A percentile compares a stretch with the other conserved stretches of the same genome.
phyloP scores from a whole-genome alignment of 257 asterid species.

The Ligustrum vulgare region DNA sequence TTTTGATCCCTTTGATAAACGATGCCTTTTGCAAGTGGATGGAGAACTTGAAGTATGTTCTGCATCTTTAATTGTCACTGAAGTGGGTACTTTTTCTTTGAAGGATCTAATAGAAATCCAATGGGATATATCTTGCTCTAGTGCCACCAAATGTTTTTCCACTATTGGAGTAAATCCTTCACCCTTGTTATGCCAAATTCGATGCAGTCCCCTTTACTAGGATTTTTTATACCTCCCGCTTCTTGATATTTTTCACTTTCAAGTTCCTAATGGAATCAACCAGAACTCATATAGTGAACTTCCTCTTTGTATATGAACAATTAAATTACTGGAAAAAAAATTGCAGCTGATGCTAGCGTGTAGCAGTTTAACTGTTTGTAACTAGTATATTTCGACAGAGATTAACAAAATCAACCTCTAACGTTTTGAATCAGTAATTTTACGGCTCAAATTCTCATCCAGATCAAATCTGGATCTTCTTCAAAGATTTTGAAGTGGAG shows the following conservation, averaged over 20 bases:
- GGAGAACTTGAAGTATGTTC: slow-evolving; percentile 40
- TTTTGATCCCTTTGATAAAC: slow-evolving; percentile 38
- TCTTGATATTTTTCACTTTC: slow-evolving; percentile 33
- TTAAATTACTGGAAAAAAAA: not conserved
- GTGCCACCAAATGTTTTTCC: slow-evolving; percentile 37
- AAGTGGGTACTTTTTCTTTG: slow-evolving; percentile 36
- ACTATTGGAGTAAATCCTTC: slow-evolving; percentile 31
- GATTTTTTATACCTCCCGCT: slow-evolving; percentile 35
- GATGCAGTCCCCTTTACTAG: slow-evolving; percentile 33
- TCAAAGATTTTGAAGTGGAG: slow-evolving; percentile 10
- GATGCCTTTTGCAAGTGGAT: slow-evolving; percentile 26
- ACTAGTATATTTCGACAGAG: slow-evolving; percentile 4
- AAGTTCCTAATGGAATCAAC: slow-evolving; percentile 47
- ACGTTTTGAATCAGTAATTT: slow-evolving; percentile 13
- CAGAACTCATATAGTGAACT: slow-evolving; percentile 79
- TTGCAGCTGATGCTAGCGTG: slow-evolving; percentile 8
- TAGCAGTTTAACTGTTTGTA: not conserved
- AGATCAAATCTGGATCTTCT: slow-evolving; percentile 4
- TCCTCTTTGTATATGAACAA: slow-evolving; percentile 33
- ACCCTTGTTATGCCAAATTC: slow-evolving; percentile 27
- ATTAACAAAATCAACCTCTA: slow-evolving; percentile 11
- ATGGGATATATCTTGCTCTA: slow-evolving; percentile 48
- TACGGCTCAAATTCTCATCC: slow-evolving; percentile 14
- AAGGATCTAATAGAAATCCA: slow-evolving; percentile 60
- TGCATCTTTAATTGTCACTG: slow-evolving; percentile 38